Percentiles rank a stretch among this genome's conserved stretches.
These are phyloP conservation scores for Ormosia semicastrata DNA, from an alignment of 306 rosid genomes.

Conservation along the genomic window DNA sequence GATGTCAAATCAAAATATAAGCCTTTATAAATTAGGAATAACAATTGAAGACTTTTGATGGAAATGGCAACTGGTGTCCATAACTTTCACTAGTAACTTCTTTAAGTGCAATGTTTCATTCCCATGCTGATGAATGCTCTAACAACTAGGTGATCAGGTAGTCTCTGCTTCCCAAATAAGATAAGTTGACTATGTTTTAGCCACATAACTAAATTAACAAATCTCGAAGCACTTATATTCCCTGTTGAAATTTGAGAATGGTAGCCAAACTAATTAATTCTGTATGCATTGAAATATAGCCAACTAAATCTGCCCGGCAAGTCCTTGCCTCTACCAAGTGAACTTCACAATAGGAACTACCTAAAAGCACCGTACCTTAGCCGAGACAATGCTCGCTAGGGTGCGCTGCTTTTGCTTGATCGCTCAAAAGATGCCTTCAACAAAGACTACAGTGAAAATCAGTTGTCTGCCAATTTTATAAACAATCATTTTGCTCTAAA, in stretches of 20 bases:
- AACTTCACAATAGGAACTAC: conserved; percentile 1
- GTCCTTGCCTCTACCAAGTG: conserved; percentile 1
- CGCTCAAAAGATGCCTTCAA: background rate
- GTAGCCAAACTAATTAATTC: background rate
- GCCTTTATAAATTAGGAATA: background rate
- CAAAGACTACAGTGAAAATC: conserved; percentile 15
- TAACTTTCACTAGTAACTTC: background rate
- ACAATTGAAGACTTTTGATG: background rate
- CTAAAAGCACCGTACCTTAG: conserved; percentile 22
- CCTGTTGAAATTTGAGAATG: background rate
- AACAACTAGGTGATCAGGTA: conserved; percentile 1
- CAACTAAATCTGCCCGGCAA: background rate
- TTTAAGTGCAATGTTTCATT: background rate
- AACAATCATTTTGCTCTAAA: background rate
- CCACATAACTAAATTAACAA: background rate
- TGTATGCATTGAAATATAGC: background rate
- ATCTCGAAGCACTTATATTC: background rate
- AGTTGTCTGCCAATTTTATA: conserved; percentile 1
- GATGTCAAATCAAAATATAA: background rate
- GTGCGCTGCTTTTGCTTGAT: background rate
- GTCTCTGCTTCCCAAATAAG: background rate
- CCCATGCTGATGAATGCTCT: background rate
- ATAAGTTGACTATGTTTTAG: background rate
- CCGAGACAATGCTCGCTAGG: background rate
- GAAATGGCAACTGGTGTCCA: background rate